Evolutionary conservation across 116 monocot genomes (phyloP), one percentile per base, ranked within the genome.

Genomic region (Iris pallida): DNA sequence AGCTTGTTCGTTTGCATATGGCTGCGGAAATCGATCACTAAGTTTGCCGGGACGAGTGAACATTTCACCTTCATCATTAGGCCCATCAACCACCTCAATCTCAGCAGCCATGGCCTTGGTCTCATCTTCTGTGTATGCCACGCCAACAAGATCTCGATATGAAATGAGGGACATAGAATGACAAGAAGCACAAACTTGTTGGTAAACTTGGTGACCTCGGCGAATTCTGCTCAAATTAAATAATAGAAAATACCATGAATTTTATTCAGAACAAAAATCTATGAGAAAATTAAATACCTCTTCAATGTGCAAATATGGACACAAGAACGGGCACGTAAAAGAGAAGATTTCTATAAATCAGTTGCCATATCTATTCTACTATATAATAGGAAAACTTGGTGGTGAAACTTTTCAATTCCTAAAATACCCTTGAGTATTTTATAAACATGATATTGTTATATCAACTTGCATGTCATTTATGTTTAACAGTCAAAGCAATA

Each of bases 1-100:
- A 65, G 94, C 94, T 64, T 95, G 94, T 72, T 95, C 88, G 73
- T 95, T 95, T 42, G 79, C 11, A 76, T 95, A 95, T 66, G 93
- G 93, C 71, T 85, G 78, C 45, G 90, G 93, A 42, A 94, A 87
- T n/a, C 93, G 86, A 56, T 94, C 93, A 62, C 93, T 94, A 64
- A 87, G 47, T 71, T 94, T 94, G 44, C 90, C 93, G 63, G 93
- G 93, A 72, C 90, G 90, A 57, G 90, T 87, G 42, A 85, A 94
- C 93, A 94, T 94, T 59, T 94, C 93, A 54, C 90, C 93, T 80
- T 94, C 93, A 71, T 90, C 93, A 79, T 94, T 94, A 15, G 93
- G 93, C 14, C 90, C 93, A 80, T 94, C 93, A 68, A 86, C 86
- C 52, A 94, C 93, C 82, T 94, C 90, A 57, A 94, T 95, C 66